These are phyloP conservation scores for Friedmanniomyces simplex DNA, from an alignment of 495 filamentous ascomycete species.

Conservation along the genomic window DNA sequence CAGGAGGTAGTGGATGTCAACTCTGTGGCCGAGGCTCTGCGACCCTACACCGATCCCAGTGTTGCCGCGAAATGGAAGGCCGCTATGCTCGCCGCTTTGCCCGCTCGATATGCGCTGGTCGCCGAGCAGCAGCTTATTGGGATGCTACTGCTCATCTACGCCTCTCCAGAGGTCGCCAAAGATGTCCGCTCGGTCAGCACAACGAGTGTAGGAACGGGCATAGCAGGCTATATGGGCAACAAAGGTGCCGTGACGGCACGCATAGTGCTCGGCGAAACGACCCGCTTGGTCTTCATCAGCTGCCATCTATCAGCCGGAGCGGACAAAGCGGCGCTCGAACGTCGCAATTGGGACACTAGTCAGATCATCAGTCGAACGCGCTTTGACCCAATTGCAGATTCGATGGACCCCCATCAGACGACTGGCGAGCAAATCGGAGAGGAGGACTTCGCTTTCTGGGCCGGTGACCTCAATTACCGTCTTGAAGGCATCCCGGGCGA, in stretches of 20 bases:
- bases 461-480: slow-evolving; percentile 93
- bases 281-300: slow-evolving; percentile 79
- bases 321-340: slow-evolving; percentile 63
- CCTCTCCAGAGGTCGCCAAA: slow-evolving; percentile 59
- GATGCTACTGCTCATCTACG: slow-evolving; percentile 74
- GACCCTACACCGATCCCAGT: slow-evolving; percentile 62
- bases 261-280: slow-evolving; percentile 80
- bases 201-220: slow-evolving; percentile 69
- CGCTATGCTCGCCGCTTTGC: slow-evolving; percentile 58
- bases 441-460: slow-evolving; percentile 91
- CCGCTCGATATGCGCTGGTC: slow-evolving; percentile 62
- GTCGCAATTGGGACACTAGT: slow-evolving; percentile 79
- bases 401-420: slow-evolving; percentile 39
- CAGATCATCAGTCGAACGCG: slow-evolving; percentile 64
- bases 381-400: slow-evolving; percentile 59
- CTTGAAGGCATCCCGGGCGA: slow-evolving; percentile 79
- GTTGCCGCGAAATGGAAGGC: slow-evolving; percentile 69
- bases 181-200: slow-evolving; percentile 68
- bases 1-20: slow-evolving; percentile 88
- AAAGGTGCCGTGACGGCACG: slow-evolving; percentile 82
- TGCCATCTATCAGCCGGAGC: slow-evolving; percentile 79
- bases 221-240: slow-evolving; percentile 90
- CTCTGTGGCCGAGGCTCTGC: slow-evolving; percentile 50
- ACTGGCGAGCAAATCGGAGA: slow-evolving; percentile 64
- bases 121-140: slow-evolving; percentile 79